These are phyloP conservation scores for Yarrowia bubula DNA, from an alignment of 805 yeast genomes.

Conservation along the genomic window DNA sequence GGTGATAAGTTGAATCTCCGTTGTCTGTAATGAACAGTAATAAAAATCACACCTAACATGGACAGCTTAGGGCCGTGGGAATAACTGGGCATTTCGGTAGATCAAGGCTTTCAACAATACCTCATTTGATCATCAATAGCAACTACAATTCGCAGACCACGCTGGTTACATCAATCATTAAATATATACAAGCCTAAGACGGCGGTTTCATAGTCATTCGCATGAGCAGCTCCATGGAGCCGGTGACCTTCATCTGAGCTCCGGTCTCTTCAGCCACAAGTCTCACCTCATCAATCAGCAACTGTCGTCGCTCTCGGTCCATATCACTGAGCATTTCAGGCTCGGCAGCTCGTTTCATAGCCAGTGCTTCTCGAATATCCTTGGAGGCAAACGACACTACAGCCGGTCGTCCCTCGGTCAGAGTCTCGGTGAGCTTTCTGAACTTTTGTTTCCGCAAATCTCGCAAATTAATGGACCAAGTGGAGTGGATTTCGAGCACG, in stretches of 20 bases:
- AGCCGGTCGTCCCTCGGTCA: conserved; percentile 20
- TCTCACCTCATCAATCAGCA: conserved; percentile 33
- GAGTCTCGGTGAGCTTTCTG: conserved; percentile 21
- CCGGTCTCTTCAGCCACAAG: conserved; percentile 35
- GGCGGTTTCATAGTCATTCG: conserved; percentile 27
- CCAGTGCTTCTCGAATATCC: conserved; percentile 1
- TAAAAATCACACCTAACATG: no score
- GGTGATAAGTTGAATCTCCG: no score
- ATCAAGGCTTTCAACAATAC: no score
- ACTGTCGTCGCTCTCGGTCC: conserved; percentile 37
- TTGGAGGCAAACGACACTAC: conserved; percentile 23
- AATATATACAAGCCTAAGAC: conserved; percentile 15
- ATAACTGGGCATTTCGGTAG: no score
- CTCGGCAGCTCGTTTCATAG: not conserved
- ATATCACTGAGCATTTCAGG: not conserved
- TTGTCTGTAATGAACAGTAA: no score
- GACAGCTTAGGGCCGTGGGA: no score
- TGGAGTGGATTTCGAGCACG: conserved; percentile 9
- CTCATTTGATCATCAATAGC: no score
- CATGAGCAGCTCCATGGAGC: conserved; percentile 32
- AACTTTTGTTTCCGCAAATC: conserved; percentile 18
- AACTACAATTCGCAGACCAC: no score
- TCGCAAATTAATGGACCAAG: conserved; percentile 17
- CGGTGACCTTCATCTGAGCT: conserved; percentile 32
- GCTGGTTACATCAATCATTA: not conserved